phyloP scores from a whole-genome alignment of 345 rosid species.

The Pistacia integerrima region DNA sequence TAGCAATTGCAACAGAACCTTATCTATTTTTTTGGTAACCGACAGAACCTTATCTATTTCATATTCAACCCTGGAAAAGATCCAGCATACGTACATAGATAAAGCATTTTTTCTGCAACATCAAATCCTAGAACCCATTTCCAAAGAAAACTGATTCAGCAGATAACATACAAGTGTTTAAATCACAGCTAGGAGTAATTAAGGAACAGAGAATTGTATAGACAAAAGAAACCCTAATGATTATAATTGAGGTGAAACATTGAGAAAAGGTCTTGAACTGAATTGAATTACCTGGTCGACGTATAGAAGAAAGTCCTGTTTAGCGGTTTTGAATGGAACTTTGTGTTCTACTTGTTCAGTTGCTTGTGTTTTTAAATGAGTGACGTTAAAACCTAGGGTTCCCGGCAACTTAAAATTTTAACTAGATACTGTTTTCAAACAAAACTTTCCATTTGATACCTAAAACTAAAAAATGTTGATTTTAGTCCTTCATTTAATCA shows the following conservation, averaged over 20 bases:
- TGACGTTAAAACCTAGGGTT: constrained; percentile 29
- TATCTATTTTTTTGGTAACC: neutral
- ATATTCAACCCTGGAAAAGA: too few relatives aligned
- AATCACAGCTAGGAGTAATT: neutral
- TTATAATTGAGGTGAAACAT: neutral
- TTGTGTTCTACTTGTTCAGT: neutral
- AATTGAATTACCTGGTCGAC: constrained; percentile 7
- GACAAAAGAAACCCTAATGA: neutral
- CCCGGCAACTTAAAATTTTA: constrained; percentile 3
- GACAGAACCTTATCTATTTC: neutral
- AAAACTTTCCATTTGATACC: neutral
- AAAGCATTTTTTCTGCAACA: constrained; percentile 12
- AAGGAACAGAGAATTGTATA: neutral
- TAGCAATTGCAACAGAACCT: neutral
- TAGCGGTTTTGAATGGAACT: neutral
- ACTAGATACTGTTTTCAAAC: neutral
- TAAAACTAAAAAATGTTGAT: neutral
- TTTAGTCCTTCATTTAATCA: too few relatives aligned
- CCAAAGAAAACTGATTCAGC: neutral
- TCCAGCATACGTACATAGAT: neutral
- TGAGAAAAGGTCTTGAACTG: too few relatives aligned
- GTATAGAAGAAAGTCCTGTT: neutral
- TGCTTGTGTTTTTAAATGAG: neutral
- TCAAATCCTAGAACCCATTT: neutral
- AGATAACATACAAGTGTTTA: neutral